Evolutionary conservation across 768 basidiomycete species (phyloP), one percentile per base, ranked within the genome.

Genomic region (Mycena chlorophos): DNA sequence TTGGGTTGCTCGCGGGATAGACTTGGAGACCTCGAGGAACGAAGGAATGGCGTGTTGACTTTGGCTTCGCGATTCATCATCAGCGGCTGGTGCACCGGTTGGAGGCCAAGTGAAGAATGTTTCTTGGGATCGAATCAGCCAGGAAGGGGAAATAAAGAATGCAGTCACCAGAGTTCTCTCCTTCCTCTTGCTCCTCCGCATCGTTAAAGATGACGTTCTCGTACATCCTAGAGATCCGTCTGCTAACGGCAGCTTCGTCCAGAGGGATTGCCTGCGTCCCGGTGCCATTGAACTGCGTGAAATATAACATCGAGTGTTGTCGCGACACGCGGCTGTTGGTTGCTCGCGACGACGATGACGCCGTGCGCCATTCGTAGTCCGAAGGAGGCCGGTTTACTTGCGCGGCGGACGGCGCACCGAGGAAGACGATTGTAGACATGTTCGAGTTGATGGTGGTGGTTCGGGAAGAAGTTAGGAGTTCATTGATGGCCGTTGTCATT

Each of bases 141-240:
- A 52, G 19, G 22, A 46, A 31, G 22, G 38, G 29, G 26, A 29
- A 46, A 5, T 10, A 23, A 40, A 55, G 40, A 42, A 50, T n/a
- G n/a, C n/a, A n/a, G n/a, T n/a, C n/a, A 19, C 43, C 14, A 26
- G 39, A 38, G 34, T 19, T 54, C 19, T 64, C 58, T 20, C 42
- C 26, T 25, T 70, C 68, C 16, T 66, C 70, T 4, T 76, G 75
- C 5, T 73, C 76, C 2, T 71, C 68, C 16, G 65, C 57, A 16
- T 82, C 78, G 40, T 78, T 72, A 58, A 90, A 90, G n/a, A 89
- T 87, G 26, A 85, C 76, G 52, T 88, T 88, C 63, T 84, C 75
- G 63, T 91, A 91, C 22, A 89, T 68, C 49, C 80, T 54, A 0
- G 89, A 91, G 40, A 92, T 84, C 34, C 86, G 76, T n/a, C 75